Evolutionary conservation across 139 green algal species (phyloP).

Genomic region (Tetratostichococcus sp.): DNA sequence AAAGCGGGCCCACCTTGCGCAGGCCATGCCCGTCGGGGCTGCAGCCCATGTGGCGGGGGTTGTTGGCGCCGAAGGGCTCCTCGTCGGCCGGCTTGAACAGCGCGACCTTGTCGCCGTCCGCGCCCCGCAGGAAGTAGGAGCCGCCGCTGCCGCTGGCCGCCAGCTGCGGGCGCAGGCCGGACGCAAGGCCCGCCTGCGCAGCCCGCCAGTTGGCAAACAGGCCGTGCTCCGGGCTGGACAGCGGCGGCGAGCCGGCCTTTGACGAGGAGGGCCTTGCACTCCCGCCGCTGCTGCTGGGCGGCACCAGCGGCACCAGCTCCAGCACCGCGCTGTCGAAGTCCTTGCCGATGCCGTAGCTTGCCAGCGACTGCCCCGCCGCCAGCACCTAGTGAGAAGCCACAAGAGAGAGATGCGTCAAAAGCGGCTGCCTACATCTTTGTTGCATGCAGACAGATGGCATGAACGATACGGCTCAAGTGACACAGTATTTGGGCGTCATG

Average conservation of each 20-base stretch:
- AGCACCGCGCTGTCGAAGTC: constrained; percentile 15
- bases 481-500: too few relatives aligned
- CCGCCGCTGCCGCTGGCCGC: constrained; percentile 53
- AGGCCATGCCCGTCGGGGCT: background rate
- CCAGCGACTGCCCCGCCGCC: background rate
- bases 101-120: constrained; percentile 43
- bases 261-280: constrained; percentile 5
- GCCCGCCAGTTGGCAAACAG: constrained; percentile 31
- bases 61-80: constrained; percentile 75
- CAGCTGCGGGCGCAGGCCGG: constrained; percentile 43
- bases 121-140: constrained; percentile 35
- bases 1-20: constrained; percentile 2
- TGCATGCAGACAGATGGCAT: too few relatives aligned
- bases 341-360: constrained; percentile 12
- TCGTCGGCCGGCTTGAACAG: constrained; percentile 87
- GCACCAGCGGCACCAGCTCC: constrained; percentile 30
- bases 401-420: background rate
- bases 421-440: too few relatives aligned
- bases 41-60: constrained; percentile 43
- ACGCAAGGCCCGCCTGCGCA: constrained; percentile 27
- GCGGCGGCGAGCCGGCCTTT: constrained; percentile 28
- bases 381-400: constrained; percentile 4
- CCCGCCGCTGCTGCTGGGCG: background rate
- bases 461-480: too few relatives aligned
- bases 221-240: constrained; percentile 36